These are phyloP conservation scores for Oleoguttula mirabilis DNA, from an alignment of 495 filamentous ascomycete species.

Conservation along the genomic window DNA sequence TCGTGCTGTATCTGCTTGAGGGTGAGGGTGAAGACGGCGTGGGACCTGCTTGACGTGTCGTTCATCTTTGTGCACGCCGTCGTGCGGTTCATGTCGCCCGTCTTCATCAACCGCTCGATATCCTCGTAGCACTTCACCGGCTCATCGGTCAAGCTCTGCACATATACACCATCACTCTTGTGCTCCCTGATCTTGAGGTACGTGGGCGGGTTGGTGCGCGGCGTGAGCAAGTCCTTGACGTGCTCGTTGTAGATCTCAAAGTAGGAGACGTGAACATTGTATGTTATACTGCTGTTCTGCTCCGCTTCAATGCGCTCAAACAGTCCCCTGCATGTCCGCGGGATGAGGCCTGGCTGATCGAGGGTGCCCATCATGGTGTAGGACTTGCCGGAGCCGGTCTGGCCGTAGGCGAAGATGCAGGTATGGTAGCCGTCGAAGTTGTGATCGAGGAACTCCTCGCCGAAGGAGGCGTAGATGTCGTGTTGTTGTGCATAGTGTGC, in stretches of 20 bases:
- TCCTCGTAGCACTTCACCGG: slow-evolving; percentile 70
- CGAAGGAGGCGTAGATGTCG: slow-evolving; percentile 86
- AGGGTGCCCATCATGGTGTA: slow-evolving; percentile 99
- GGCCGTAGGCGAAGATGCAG: slow-evolving; percentile 97
- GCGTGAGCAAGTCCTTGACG: slow-evolving; percentile 84
- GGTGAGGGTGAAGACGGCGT: slow-evolving; percentile 96
- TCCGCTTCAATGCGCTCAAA: slow-evolving; percentile 88
- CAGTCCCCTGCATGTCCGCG: slow-evolving; percentile 90
- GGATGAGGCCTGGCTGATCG: slow-evolving; percentile 79
- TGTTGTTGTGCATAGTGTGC: slow-evolving; percentile 74
- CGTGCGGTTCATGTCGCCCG: slow-evolving; percentile 77
- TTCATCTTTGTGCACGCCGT: slow-evolving; percentile 99
- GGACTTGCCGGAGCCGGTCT: slow-evolving; percentile 94
- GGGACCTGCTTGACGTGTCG: slow-evolving; percentile 84
- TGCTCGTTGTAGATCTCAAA: slow-evolving; percentile 99
- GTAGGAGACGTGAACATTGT: slow-evolving; percentile 93
- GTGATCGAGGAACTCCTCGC: slow-evolving; percentile 95
- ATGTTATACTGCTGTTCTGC: slow-evolving; percentile 75
- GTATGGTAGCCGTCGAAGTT: slow-evolving; percentile 99
- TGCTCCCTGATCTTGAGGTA: slow-evolving; percentile 98
- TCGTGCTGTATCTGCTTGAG: slow-evolving; percentile 95
- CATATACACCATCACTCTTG: slow-evolving; percentile 89
- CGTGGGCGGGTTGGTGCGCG: slow-evolving; percentile 61
- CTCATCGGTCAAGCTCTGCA: slow-evolving; percentile 89
- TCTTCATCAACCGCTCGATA: slow-evolving; percentile 79